Conservation (phyloP, 306 rosid species). For the Begonia peltatifolia region DNA sequence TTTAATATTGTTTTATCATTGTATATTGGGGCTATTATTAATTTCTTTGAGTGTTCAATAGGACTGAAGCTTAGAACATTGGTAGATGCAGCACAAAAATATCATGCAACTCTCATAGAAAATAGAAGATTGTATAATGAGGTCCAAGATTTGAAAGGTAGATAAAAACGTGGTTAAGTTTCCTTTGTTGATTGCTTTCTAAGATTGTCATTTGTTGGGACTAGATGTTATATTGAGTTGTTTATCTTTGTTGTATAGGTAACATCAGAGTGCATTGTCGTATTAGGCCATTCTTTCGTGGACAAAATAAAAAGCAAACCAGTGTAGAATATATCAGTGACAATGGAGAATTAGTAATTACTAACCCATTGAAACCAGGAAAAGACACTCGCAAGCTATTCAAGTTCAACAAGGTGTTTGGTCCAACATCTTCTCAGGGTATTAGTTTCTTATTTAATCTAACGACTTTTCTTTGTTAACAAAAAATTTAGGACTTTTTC, state of each 20-base stretch:
- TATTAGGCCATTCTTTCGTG: conserved; percentile 88
- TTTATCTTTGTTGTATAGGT: conserved; percentile 29
- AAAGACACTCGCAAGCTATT: conserved; percentile 67
- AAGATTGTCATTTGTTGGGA: not conserved
- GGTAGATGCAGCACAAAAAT: conserved; percentile 84
- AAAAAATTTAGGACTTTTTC: not conserved
- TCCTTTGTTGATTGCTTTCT: conserved; percentile 2
- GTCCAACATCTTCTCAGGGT: conserved; percentile 82
- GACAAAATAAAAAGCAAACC: conserved; percentile 73
- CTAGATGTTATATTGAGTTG: not conserved
- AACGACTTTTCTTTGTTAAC: not conserved
- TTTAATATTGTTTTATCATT: conserved; percentile 6
- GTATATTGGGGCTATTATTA: too few species aligned
- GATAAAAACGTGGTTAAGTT: not conserved
- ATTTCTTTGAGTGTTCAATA: conserved; percentile 4
- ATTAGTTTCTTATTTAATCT: conserved; percentile 2
- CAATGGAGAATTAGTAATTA: conserved; percentile 72
- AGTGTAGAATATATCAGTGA: conserved; percentile 73
- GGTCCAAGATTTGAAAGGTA: conserved; percentile 97
- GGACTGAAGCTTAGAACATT: conserved; percentile 71
- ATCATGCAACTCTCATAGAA: conserved; percentile 73
- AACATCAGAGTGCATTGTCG: conserved; percentile 96
- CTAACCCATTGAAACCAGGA: conserved; percentile 82
- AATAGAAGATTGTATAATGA: conserved; percentile 86
- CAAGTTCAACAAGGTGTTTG: conserved; percentile 92